phyloP scores from a whole-genome alignment of 441 rosid genomes.

The Mallotus repandus region DNA sequence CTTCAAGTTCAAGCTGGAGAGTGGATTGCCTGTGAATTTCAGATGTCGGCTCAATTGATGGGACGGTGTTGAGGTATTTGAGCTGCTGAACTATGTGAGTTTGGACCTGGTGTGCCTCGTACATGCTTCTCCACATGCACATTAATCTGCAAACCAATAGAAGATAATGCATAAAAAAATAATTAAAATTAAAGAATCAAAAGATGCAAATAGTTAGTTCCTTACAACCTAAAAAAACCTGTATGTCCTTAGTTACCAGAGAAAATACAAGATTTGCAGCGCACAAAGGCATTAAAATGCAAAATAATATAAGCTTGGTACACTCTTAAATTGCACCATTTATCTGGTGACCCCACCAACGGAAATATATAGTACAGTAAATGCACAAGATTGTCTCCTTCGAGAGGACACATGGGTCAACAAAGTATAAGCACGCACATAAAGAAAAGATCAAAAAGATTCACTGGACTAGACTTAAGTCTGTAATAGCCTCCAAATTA shows the following conservation, averaged over 20 bases:
- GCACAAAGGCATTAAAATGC: background rate
- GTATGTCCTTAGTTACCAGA: no score
- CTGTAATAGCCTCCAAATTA: background rate
- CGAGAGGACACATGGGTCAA: slow-evolving; percentile 6
- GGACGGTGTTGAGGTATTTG: slow-evolving; percentile 74
- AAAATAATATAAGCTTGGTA: background rate
- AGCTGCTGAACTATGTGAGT: slow-evolving; percentile 92
- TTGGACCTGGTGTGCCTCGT: slow-evolving; percentile 94
- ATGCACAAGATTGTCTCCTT: slow-evolving; percentile 12
- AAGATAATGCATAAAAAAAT: background rate
- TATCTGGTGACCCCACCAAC: slow-evolving; percentile 4
- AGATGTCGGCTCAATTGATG: slow-evolving; percentile 76
- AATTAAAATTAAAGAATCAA: background rate
- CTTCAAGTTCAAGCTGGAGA: slow-evolving; percentile 83
- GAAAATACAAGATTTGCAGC: no score
- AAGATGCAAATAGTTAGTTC: no score
- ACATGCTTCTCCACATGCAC: slow-evolving; percentile 99
- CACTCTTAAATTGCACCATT: background rate
- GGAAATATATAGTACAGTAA: background rate
- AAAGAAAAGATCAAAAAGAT: background rate
- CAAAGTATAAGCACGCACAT: slow-evolving; percentile 14
- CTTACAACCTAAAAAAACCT: no score
- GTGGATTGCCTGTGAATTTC: slow-evolving; percentile 91
- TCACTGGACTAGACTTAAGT: background rate
- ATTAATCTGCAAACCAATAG: slow-evolving; percentile 48